Evolutionary conservation across 1,139 yeast genomes (phyloP).

Genomic region (Kurtzmaniella quercitrusa): DNA sequence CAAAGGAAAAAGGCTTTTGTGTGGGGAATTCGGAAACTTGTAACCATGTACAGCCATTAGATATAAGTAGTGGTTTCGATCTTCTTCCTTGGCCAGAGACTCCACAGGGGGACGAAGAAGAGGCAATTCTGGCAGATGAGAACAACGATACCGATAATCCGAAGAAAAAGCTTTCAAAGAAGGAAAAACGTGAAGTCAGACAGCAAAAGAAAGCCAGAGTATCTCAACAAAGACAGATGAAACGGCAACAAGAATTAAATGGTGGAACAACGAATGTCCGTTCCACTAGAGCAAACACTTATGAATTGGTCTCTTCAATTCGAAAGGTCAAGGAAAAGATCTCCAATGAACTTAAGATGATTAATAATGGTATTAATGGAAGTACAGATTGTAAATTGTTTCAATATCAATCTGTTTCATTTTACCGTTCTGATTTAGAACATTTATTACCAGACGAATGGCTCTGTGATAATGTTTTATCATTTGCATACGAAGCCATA

Average conservation of each 20-base stretch:
- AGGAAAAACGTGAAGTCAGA: constrained; percentile 26
- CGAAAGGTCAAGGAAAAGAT: background rate
- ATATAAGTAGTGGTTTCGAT: constrained; percentile 23
- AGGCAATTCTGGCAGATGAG: constrained; percentile 8
- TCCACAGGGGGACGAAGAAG: constrained; percentile 14
- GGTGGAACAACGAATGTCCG: background rate
- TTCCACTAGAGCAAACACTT: background rate
- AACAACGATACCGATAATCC: constrained; percentile 5
- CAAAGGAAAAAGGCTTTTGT: constrained; percentile 2
- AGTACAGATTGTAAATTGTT: constrained; percentile 24
- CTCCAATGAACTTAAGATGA: background rate
- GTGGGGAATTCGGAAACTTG: constrained; percentile 6
- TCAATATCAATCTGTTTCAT: constrained; percentile 38
- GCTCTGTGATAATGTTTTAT: constrained; percentile 69
- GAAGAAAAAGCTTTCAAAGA: constrained; percentile 20
- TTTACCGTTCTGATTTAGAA: constrained; percentile 35
- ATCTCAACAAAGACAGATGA: constrained; percentile 17
- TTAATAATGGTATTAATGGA: background rate
- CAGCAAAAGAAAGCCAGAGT: constrained; percentile 29
- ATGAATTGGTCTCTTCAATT: background rate
- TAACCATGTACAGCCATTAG: background rate
- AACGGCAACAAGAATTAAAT: constrained; percentile 15
- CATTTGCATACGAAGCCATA: constrained; percentile 59
- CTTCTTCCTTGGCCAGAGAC: constrained; percentile 25
- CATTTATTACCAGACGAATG: constrained; percentile 55